Conservation (phyloP, 164 flowering plant genomes). For the Litsea cubeba region DNA sequence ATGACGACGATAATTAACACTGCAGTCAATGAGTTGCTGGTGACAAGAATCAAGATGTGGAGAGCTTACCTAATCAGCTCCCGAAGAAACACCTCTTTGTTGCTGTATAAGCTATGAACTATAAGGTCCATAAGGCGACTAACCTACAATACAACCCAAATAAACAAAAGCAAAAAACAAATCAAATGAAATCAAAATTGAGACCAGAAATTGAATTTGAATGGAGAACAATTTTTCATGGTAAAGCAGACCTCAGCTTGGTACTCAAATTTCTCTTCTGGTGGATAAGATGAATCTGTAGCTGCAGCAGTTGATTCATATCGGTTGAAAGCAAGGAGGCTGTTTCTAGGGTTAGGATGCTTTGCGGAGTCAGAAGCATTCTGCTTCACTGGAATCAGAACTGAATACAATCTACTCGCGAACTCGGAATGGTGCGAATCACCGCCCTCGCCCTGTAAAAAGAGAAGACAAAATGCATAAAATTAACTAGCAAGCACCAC, state of each 20-base stretch:
- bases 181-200: neutral
- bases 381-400: slow-evolving; percentile 18
- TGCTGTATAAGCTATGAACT: slow-evolving; percentile 88
- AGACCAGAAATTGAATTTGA: neutral
- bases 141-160: slow-evolving; percentile 45
- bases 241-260: slow-evolving; percentile 75
- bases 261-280: slow-evolving; percentile 76
- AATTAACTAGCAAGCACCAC: neutral
- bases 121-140: slow-evolving; percentile 99
- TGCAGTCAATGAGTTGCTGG: too few species aligned
- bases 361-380: slow-evolving; percentile 4
- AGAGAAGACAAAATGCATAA: neutral
- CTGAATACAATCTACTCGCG: slow-evolving; percentile 37
- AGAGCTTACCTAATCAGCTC: slow-evolving; percentile 68
- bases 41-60: too few species aligned
- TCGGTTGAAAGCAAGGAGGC: slow-evolving; percentile 28
- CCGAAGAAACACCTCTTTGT: slow-evolving; percentile 91
- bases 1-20: too few species aligned
- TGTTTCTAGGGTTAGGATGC: slow-evolving; percentile 11
- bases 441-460: neutral
- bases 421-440: neutral
- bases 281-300: slow-evolving; percentile 44
- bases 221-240: neutral
- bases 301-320: slow-evolving; percentile 75
- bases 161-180: too few species aligned